Conservation (phyloP, 192 early-diverging fungal species). For the Powellomyces hirtus region DNA sequence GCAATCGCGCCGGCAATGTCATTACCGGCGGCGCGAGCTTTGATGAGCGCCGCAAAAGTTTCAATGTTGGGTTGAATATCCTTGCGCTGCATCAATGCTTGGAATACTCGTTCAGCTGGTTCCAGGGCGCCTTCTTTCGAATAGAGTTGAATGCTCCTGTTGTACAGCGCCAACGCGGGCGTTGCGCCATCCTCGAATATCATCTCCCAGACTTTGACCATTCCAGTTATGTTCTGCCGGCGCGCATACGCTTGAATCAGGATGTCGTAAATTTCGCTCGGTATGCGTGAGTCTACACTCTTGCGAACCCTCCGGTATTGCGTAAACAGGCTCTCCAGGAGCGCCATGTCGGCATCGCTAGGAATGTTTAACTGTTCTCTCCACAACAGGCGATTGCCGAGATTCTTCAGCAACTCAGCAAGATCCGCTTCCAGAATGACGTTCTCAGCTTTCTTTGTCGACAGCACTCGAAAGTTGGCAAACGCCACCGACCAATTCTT, state of each 20-base stretch:
- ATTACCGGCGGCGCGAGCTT: background rate
- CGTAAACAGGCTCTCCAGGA: background rate
- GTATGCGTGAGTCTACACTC: background rate
- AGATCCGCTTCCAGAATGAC: background rate
- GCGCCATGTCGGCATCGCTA: background rate
- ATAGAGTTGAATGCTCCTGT: background rate
- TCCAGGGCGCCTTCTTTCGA: slow-evolving; percentile 1
- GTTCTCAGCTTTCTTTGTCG: background rate
- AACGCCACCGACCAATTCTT: background rate
- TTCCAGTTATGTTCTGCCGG: background rate
- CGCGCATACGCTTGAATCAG: slow-evolving; percentile 2
- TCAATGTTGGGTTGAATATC: slow-evolving; percentile 9
- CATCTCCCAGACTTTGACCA: slow-evolving; percentile 4
- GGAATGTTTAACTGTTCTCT: too few species aligned
- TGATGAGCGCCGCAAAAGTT: slow-evolving; percentile 20
- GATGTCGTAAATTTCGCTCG: slow-evolving; percentile 1
- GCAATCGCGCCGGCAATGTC: slow-evolving; percentile 1
- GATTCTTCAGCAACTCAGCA: background rate
- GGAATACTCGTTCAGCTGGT: slow-evolving; percentile 6
- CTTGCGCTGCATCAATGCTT: background rate
- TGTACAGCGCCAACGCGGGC: slow-evolving; percentile 5
- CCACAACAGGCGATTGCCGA: background rate
- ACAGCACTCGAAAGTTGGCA: slow-evolving; percentile 7
- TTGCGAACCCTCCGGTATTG: background rate
- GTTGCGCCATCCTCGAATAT: slow-evolving; percentile 1